Evolutionary conservation across 257 asterid genomes (phyloP), one percentile per base, ranked within the genome.

Genomic region (Prunella vulgaris): DNA sequence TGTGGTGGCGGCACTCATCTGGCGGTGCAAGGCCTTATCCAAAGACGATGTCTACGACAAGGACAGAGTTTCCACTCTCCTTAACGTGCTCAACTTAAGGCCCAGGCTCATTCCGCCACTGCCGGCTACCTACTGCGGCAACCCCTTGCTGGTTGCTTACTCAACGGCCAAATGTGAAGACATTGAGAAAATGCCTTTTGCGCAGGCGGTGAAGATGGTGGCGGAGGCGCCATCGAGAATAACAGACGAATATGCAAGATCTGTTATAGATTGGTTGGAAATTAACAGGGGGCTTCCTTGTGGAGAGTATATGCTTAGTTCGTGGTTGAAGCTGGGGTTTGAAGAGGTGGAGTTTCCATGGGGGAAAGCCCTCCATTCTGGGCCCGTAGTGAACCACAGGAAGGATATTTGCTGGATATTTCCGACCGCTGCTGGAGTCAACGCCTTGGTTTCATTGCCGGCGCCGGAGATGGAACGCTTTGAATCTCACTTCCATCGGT

Each of bases 11-110:
- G 81, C 94, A 0, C 81, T 82, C 3, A 77, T 90, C 3, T 90
- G 96, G 96, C 78, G 82, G 25, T 88, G 96, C 86, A 90, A 88
- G 18, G 96, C 95, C 3, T 14, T 88, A 24, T 83, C 97, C 0
- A 44, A 9, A 0, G 67, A 14, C 3, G 57, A 6, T 1, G 69
- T 37, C 1, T 3, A 17, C 33, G 51, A 53, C 7, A 8, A 44
- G 1, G 84, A 83, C 0, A 69, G 86, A 1, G 2, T 54, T 0
- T 90, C 90, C 18, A 83, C 82, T 0, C 76, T 88, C 4, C 83
- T 88, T 2, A 86, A 80, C 59, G 94, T 87, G 3, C 56, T 88
- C 21, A 92, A 90, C 44, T 63, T 90, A 7, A 69, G 96, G 53
- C 30, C 87, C 0, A 53, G 94, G 75, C 37, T 90, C 56, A 76